These are phyloP conservation scores for Sporothrix pallida DNA, from an alignment of 2,329 filamentous ascomycete species.

Conservation along the genomic window DNA sequence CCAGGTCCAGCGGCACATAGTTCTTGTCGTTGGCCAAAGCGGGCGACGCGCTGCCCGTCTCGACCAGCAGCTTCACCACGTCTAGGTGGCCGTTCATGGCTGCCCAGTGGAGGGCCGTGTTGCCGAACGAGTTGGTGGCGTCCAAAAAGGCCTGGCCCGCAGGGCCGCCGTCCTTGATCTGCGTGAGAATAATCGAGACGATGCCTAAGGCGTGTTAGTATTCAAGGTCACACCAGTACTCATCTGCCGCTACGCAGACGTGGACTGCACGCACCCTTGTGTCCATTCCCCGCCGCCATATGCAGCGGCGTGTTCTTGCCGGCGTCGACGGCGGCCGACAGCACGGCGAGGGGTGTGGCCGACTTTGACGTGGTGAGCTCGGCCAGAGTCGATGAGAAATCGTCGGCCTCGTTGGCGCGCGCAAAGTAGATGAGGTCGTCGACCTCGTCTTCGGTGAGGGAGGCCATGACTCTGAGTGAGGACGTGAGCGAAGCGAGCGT, in stretches of 20 bases:
- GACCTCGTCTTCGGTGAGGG: conserved; percentile 76
- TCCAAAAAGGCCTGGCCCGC: conserved; percentile 63
- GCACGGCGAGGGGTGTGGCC: conserved; percentile 67
- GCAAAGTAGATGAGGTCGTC: conserved; percentile 92
- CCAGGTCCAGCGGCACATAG: conserved; percentile 78
- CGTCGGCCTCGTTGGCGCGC: conserved; percentile 74
- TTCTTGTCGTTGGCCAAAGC: conserved; percentile 81
- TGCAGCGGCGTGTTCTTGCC: conserved; percentile 83
- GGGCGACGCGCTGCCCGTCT: conserved; percentile 78
- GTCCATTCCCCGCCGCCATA: conserved; percentile 91
- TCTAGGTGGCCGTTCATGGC: conserved; percentile 85
- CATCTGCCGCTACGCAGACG: neutral
- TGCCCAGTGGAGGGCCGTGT: conserved; percentile 94
- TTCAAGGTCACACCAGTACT: too few relatives aligned
- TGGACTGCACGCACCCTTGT: conserved; percentile 63
- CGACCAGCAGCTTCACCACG: conserved; percentile 77
- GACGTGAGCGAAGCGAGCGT: conserved; percentile 41
- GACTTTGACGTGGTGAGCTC: conserved; percentile 63
- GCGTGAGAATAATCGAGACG: conserved; percentile 52
- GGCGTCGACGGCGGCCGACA: conserved; percentile 70
- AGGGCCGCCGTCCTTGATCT: conserved; percentile 46
- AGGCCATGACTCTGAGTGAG: conserved; percentile 40
- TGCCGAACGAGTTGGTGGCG: conserved; percentile 77
- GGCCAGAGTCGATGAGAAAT: conserved; percentile 66
- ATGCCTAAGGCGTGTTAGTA: conserved; percentile 41